phyloP scores from a whole-genome alignment of 1,139 yeast species.

The Hansenula lynferdii region DNA sequence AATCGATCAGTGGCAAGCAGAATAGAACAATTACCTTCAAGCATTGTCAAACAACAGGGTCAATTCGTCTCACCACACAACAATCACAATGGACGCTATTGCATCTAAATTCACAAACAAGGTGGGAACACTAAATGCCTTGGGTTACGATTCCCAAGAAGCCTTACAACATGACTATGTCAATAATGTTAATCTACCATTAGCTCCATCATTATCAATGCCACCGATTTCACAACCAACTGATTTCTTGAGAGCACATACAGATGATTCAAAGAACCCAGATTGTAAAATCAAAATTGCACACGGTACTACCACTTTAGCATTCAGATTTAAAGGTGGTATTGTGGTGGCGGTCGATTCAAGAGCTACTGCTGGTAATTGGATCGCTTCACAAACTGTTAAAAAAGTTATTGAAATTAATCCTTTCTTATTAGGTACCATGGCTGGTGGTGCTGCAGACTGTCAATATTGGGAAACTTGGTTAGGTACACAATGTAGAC shows the following conservation, averaged over 20 bases:
- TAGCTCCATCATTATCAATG: slow-evolving; percentile 62
- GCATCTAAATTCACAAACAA: slow-evolving; percentile 33
- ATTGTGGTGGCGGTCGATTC: slow-evolving; percentile 96
- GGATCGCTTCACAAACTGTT: slow-evolving; percentile 98
- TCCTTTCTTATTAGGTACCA: slow-evolving; percentile 90
- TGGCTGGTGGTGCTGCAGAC: slow-evolving; percentile 99
- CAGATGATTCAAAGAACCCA: slow-evolving; percentile 89
- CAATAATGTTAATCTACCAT: slow-evolving; percentile 24
- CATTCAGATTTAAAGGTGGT: slow-evolving; percentile 95
- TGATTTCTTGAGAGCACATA: slow-evolving; percentile 95
- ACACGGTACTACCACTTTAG: slow-evolving; percentile 97
- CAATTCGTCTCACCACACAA: neutral
- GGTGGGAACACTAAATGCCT: slow-evolving; percentile 18
- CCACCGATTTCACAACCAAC: slow-evolving; percentile 92
- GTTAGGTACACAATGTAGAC: slow-evolving; percentile 95
- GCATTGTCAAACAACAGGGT: neutral
- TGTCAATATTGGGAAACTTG: slow-evolving; percentile 99
- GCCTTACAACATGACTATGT: slow-evolving; percentile 32
- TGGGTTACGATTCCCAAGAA: slow-evolving; percentile 25
- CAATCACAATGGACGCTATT: slow-evolving; percentile 30
- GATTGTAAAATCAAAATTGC: slow-evolving; percentile 95
- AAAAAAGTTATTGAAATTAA: slow-evolving; percentile 96
- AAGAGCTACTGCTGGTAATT: slow-evolving; percentile 96
- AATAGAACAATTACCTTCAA: too few relatives aligned
- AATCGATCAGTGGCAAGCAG: neutral